Percentiles rank a stretch among this genome's conserved stretches.
Conservation (phyloP, 805 yeast species). For the Saturnispora zaruensis region DNA sequence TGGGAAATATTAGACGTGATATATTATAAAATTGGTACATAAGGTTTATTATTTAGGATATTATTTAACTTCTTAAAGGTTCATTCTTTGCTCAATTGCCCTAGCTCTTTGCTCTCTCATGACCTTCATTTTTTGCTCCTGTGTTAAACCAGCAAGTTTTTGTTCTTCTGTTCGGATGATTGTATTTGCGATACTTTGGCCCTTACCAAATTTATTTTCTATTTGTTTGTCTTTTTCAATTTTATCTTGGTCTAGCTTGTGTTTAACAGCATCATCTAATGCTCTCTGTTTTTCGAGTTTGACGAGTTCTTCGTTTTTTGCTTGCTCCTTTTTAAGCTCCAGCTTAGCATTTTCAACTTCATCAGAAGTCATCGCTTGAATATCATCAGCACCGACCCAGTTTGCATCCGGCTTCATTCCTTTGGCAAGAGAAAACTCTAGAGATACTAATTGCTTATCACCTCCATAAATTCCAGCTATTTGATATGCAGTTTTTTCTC, state of each 20-base stretch:
- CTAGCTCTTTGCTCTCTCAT: slow-evolving; percentile 94
- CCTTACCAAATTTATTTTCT: slow-evolving; percentile 26
- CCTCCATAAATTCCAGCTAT: slow-evolving; percentile 35
- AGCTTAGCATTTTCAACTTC: slow-evolving; percentile 35
- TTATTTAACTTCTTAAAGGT: slow-evolving; percentile 14
- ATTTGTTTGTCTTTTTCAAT: background rate
- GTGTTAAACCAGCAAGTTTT: slow-evolving; percentile 54
- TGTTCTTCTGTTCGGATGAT: slow-evolving; percentile 27
- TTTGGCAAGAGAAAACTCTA: slow-evolving; percentile 62
- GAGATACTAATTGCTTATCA: slow-evolving; percentile 52
- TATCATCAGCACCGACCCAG: slow-evolving; percentile 52
- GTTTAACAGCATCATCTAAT: background rate
- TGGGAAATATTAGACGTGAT: slow-evolving; percentile 1
- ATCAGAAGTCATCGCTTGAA: slow-evolving; percentile 49
- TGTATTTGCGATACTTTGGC: slow-evolving; percentile 26
- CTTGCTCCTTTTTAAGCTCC: background rate
- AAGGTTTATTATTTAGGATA: background rate
- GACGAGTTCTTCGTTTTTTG: background rate
- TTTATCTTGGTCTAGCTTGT: background rate
- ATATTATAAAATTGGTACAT: background rate
- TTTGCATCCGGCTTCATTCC: slow-evolving; percentile 29
- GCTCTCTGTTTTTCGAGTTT: background rate
- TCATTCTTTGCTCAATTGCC: slow-evolving; percentile 87
- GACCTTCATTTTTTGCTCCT: slow-evolving; percentile 63
- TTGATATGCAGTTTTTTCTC: slow-evolving; percentile 64